Evolutionary conservation across 2,329 filamentous ascomycete species (phyloP).

Genomic region (Immersiporthe knoxdaviesiana): DNA sequence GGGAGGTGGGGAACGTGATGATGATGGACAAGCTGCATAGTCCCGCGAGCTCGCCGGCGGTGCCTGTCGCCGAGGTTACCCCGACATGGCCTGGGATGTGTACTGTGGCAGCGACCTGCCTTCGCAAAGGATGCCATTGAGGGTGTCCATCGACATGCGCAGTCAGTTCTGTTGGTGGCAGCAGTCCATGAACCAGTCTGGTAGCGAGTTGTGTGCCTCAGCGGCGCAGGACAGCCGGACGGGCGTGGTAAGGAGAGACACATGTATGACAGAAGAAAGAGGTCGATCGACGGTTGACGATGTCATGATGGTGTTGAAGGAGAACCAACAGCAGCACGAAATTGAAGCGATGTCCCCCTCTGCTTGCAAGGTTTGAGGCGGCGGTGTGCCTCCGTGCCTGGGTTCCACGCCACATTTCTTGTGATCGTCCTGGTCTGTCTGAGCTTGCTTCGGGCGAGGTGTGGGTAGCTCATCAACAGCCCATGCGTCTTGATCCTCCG

Average conservation of each 20-base stretch:
- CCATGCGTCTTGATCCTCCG: background rate
- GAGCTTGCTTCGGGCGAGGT: background rate
- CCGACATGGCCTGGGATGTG: background rate
- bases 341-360: background rate
- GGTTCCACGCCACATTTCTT: slow-evolving; percentile 1
- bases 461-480: background rate
- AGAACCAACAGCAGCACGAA: slow-evolving; percentile 15
- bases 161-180: slow-evolving; percentile 1
- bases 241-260: background rate
- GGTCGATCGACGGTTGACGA: background rate
- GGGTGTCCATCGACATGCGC: background rate
- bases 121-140: background rate
- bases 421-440: slow-evolving; percentile 1
- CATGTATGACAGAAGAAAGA: background rate
- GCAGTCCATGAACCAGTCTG: background rate
- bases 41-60: background rate
- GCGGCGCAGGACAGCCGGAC: background rate
- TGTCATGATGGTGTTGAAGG: background rate
- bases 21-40: background rate
- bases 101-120: background rate
- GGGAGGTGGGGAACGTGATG: background rate
- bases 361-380: background rate
- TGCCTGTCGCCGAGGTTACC: background rate
- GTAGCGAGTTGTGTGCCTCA: background rate
- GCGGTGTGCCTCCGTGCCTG: background rate